phyloP scores from a whole-genome alignment of 805 yeast species.

The Metschnikowia similis region DNA sequence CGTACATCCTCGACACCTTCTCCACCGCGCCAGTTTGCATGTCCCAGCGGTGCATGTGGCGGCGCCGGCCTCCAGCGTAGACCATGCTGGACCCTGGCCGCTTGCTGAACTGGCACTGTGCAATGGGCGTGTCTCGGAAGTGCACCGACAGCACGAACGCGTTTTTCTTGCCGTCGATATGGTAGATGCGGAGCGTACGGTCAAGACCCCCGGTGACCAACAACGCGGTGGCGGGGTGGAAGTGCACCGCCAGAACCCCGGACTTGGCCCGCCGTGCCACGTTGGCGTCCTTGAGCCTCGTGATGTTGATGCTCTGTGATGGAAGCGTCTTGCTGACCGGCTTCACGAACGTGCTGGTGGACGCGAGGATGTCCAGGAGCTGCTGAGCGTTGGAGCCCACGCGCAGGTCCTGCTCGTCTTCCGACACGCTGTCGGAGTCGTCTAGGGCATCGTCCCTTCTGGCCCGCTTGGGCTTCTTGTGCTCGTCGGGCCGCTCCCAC shows the following conservation, averaged over 20 bases:
- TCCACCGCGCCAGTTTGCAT: conserved; percentile 66
- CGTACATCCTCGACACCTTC: conserved; percentile 84
- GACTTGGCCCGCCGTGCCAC: conserved; percentile 62
- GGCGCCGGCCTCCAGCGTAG: conserved; percentile 86
- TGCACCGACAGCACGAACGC: conserved; percentile 78
- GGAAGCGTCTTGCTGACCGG: conserved; percentile 57
- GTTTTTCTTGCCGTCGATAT: conserved; percentile 83
- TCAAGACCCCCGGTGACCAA: conserved; percentile 91
- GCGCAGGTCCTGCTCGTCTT: conserved; percentile 20
- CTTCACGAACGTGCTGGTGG: conserved; percentile 36
- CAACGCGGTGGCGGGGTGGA: conserved; percentile 82
- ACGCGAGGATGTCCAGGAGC: conserved; percentile 28
- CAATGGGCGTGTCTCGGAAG: conserved; percentile 74
- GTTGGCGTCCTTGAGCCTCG: conserved; percentile 87
- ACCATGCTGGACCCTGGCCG: conserved; percentile 45
- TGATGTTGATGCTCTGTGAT: conserved; percentile 64
- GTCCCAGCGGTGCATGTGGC: conserved; percentile 91
- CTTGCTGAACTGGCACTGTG: conserved; percentile 62
- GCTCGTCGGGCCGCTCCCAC: conserved; percentile 9
- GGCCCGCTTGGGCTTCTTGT: background rate
- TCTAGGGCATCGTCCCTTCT: background rate
- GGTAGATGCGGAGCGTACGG: conserved; percentile 78
- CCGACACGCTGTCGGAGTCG: conserved; percentile 16
- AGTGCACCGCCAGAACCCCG: conserved; percentile 79
- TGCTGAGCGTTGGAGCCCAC: conserved; percentile 25